phyloP scores from a whole-genome alignment of 2,329 filamentous ascomycete species.

The Chaetomium sp. region DNA sequence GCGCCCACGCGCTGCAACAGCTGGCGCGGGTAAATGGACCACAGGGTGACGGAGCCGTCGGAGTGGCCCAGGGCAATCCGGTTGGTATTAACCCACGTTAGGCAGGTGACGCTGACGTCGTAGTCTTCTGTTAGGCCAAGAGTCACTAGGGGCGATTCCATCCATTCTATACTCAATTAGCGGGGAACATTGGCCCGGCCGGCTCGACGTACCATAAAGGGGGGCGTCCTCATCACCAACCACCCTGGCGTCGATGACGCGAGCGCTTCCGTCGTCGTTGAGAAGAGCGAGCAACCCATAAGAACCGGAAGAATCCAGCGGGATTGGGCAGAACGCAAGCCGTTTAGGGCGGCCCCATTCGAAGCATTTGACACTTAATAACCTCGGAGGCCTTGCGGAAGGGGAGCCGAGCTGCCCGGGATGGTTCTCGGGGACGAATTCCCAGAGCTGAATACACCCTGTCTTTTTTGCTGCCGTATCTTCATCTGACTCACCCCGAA shows the following conservation, averaged over 20 bases:
- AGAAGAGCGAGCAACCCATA: slow-evolving; percentile 52
- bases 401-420: slow-evolving; percentile 40
- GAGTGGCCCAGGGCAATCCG: slow-evolving; percentile 58
- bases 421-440: slow-evolving; percentile 43
- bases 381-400: slow-evolving; percentile 43
- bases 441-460: slow-evolving; percentile 58
- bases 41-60: slow-evolving; percentile 59
- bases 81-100: slow-evolving; percentile 59
- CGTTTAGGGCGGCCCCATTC: slow-evolving; percentile 54
- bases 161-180: slow-evolving; percentile 45
- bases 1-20: slow-evolving; percentile 55
- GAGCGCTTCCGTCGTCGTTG: slow-evolving; percentile 54
- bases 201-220: slow-evolving; percentile 45
- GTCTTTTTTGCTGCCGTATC: slow-evolving; percentile 43
- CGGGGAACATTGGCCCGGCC: slow-evolving; percentile 5
- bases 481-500: slow-evolving; percentile 32
- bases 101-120: slow-evolving; percentile 52
- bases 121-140: slow-evolving; percentile 52
- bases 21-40: slow-evolving; percentile 55
- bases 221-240: slow-evolving; percentile 36
- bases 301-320: slow-evolving; percentile 37
- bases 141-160: slow-evolving; percentile 48
- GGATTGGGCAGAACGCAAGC: slow-evolving; percentile 57
- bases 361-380: slow-evolving; percentile 51
- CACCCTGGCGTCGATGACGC: slow-evolving; percentile 49